These are phyloP conservation scores for Arabidopsis lyrata DNA, from an alignment of 441 rosid species.

Conservation along the genomic window DNA sequence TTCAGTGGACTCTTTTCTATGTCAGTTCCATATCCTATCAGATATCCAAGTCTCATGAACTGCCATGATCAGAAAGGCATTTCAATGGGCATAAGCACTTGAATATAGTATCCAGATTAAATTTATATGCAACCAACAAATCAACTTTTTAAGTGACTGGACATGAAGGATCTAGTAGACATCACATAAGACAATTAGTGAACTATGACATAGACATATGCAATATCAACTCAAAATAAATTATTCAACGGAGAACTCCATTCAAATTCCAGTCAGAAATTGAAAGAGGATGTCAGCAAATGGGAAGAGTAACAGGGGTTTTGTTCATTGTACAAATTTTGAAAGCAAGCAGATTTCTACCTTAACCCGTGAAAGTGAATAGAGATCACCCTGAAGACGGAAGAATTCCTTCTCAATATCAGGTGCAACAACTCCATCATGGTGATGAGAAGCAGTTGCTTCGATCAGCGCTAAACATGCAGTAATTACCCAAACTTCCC, in stretches of 20 bases:
- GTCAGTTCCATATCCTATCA: constrained; percentile 90
- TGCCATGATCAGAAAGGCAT: constrained; percentile 56
- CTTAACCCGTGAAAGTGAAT: constrained; percentile 91
- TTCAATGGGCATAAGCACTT: constrained; percentile 27
- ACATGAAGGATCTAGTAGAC: constrained; percentile 24
- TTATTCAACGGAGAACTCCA: constrained; percentile 7
- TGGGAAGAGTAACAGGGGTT: constrained; percentile 24
- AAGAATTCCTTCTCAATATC: constrained; percentile 95
- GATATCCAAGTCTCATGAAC: constrained; percentile 98
- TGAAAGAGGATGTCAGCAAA: constrained; percentile 13
- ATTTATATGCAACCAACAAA: constrained; percentile 31
- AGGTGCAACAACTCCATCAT: constrained; percentile 66
- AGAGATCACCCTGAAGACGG: constrained; percentile 95
- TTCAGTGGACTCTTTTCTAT: constrained; percentile 95
- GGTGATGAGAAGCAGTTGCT: constrained; percentile 78
- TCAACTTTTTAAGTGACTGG: background rate
- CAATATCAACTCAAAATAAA: constrained; percentile 20
- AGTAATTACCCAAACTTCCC: constrained; percentile 98
- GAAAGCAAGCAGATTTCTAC: constrained; percentile 51
- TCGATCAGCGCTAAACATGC: constrained; percentile 83
- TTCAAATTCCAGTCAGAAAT: background rate
- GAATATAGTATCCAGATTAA: background rate
- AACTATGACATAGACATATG: constrained; percentile 15
- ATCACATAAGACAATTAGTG: constrained; percentile 25
- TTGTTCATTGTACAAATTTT: constrained; percentile 14